Conservation (phyloP, 331 rosid species). For the Pyrus hybrid region DNA sequence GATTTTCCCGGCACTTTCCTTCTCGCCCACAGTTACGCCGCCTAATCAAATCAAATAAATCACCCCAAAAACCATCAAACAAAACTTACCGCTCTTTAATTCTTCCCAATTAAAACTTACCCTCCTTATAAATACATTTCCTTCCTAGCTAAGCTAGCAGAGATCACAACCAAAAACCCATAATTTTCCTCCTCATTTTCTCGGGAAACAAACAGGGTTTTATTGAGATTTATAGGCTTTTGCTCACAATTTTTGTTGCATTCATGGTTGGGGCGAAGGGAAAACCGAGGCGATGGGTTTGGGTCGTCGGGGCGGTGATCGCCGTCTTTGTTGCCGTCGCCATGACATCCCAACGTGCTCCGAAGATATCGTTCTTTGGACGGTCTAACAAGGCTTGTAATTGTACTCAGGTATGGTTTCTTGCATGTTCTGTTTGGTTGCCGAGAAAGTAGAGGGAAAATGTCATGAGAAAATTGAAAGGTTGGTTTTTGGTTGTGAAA, state of each 20-base stretch:
- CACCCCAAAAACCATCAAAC: too few species aligned
- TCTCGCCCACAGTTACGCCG: not conserved
- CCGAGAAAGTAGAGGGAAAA: conserved; percentile 4
- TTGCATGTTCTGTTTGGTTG: conserved; percentile 2
- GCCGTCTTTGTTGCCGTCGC: conserved; percentile 49
- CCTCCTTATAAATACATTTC: not conserved
- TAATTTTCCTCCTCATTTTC: not conserved
- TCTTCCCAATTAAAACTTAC: not conserved
- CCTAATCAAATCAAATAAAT: not conserved
- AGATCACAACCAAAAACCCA: not conserved
- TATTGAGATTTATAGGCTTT: not conserved
- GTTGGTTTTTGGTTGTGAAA: not conserved
- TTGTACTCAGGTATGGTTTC: conserved; percentile 57
- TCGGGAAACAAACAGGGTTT: not conserved
- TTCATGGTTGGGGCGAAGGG: conserved; percentile 33
- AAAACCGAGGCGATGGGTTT: conserved; percentile 40
- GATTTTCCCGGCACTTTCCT: not conserved
- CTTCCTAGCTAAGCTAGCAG: not conserved
- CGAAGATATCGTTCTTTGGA: conserved; percentile 41
- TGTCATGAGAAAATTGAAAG: not conserved
- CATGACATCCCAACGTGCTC: conserved; percentile 40
- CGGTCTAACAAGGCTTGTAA: conserved; percentile 48
- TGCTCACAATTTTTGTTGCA: not conserved
- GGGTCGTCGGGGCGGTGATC: conserved; percentile 48
- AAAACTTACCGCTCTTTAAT: not conserved